phyloP scores from a whole-genome alignment of 169 alveolate species.

The Eimeria falciformis region DNA sequence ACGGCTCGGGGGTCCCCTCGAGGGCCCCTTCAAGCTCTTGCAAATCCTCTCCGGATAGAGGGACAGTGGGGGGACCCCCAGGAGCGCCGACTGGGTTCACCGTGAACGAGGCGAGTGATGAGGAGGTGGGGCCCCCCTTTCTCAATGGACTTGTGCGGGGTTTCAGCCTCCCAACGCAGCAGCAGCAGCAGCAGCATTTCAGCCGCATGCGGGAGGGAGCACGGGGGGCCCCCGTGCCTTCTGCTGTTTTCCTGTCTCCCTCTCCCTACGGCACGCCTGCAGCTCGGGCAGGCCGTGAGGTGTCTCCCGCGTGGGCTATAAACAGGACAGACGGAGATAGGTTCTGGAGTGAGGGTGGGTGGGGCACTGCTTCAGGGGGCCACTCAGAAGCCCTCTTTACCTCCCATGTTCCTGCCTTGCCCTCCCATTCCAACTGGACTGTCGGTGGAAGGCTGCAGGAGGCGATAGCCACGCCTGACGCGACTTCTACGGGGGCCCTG shows the following conservation, averaged over 20 bases:
- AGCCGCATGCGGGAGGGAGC: neutral
- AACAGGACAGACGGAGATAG: neutral
- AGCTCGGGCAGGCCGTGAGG: neutral
- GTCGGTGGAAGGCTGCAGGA: neutral
- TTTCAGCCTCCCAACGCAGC: neutral
- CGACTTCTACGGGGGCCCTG: neutral
- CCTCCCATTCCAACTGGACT: neutral
- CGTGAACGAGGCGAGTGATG: conserved; percentile 36
- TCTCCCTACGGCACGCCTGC: neutral
- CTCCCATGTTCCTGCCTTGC: neutral
- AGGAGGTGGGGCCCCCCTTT: conserved; percentile 45
- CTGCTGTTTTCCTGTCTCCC: conserved; percentile 13
- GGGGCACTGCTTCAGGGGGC: neutral
- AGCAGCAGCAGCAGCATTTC: conserved; percentile 38
- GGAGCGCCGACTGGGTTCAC: conserved; percentile 16
- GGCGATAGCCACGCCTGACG: neutral
- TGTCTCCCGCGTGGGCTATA: neutral
- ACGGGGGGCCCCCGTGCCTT: conserved; percentile 13
- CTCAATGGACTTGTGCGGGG: conserved; percentile 2
- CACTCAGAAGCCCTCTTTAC: neutral
- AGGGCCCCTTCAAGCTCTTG: conserved; percentile 29
- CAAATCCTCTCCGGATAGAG: conserved; percentile 37
- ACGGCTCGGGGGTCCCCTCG: conserved; percentile 12
- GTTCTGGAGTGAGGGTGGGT: neutral
- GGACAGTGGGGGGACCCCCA: conserved; percentile 20